Evolutionary conservation across 495 filamentous ascomycete species (phyloP).

Genomic region (Neurospora sp.): DNA sequence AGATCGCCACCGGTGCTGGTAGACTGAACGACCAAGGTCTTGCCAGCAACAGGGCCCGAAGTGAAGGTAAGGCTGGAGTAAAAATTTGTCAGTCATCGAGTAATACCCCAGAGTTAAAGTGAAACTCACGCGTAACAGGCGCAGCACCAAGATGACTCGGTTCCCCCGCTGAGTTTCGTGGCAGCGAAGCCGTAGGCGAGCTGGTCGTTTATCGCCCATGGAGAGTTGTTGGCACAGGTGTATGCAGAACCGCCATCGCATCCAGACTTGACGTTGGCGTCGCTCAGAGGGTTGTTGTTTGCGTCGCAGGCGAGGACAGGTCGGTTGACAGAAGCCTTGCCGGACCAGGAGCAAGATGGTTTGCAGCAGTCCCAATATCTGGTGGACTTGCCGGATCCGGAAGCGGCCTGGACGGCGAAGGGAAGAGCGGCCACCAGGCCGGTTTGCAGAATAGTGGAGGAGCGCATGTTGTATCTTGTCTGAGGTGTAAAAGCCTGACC

Average conservation of each 20-base stretch:
- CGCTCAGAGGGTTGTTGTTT: slow-evolving; percentile 33
- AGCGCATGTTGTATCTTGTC: slow-evolving; percentile 10
- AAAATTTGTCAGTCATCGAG: slow-evolving; percentile 4
- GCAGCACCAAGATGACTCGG: slow-evolving; percentile 44
- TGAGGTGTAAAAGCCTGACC: neutral
- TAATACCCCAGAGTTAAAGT: slow-evolving; percentile 11
- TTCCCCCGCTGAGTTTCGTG: slow-evolving; percentile 32
- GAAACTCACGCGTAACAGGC: slow-evolving; percentile 41
- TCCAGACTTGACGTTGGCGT: slow-evolving; percentile 18
- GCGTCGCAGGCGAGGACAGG: slow-evolving; percentile 42
- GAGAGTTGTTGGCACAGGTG: slow-evolving; percentile 42
- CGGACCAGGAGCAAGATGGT: slow-evolving; percentile 46
- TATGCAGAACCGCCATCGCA: slow-evolving; percentile 38
- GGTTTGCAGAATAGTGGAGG: slow-evolving; percentile 10
- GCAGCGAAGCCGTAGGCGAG: slow-evolving; percentile 50
- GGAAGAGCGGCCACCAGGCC: slow-evolving; percentile 14
- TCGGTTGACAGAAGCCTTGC: slow-evolving; percentile 38
- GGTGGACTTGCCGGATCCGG: slow-evolving; percentile 16
- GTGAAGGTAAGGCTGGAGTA: slow-evolving; percentile 24
- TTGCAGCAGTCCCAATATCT: slow-evolving; percentile 56
- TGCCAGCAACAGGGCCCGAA: slow-evolving; percentile 35
- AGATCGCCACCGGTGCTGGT: slow-evolving; percentile 52
- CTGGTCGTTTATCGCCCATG: slow-evolving; percentile 41
- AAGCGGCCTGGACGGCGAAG: slow-evolving; percentile 11
- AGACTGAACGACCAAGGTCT: slow-evolving; percentile 52